Conservation (phyloP, 495 filamentous ascomycete genomes). For the Hypoxylon subgilvum region DNA sequence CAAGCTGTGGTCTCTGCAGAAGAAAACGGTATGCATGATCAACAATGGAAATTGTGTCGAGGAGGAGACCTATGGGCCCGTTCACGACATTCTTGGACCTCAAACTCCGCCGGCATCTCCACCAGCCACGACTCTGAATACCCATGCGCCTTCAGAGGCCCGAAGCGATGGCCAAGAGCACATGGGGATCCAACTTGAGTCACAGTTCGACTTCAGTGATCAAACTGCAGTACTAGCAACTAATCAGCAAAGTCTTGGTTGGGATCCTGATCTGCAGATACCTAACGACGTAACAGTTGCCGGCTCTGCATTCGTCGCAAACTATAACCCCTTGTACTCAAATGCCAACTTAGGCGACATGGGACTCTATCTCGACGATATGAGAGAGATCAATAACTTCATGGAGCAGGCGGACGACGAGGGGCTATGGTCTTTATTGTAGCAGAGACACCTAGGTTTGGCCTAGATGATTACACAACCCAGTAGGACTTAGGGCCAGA, state of each 20-base stretch:
- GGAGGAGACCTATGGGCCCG: neutral
- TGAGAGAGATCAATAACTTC: slow-evolving; percentile 24
- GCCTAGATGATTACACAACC: no score
- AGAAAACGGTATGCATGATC: slow-evolving; percentile 26
- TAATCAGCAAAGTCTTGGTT: slow-evolving; percentile 5
- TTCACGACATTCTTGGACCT: slow-evolving; percentile 23
- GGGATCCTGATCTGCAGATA: slow-evolving; percentile 4
- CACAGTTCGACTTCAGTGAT: neutral
- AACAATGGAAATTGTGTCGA: slow-evolving; percentile 19
- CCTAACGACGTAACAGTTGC: neutral
- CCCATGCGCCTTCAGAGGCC: neutral
- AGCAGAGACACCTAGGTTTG: no score
- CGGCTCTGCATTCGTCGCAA: neutral
- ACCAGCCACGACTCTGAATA: neutral
- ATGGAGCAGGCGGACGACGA: slow-evolving; percentile 24
- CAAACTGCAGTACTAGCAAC: neutral
- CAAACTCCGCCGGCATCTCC: slow-evolving; percentile 30
- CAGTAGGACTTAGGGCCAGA: no score
- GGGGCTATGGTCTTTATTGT: slow-evolving; percentile 22
- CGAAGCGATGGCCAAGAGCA: neutral
- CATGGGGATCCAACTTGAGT: neutral
- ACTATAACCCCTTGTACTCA: slow-evolving; percentile 1
- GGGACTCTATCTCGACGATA: slow-evolving; percentile 14
- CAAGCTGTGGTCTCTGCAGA: slow-evolving; percentile 26
- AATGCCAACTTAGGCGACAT: neutral